Evolutionary conservation across 345 rosid species (phyloP).

Genomic region (Bruguiera sexangula): DNA sequence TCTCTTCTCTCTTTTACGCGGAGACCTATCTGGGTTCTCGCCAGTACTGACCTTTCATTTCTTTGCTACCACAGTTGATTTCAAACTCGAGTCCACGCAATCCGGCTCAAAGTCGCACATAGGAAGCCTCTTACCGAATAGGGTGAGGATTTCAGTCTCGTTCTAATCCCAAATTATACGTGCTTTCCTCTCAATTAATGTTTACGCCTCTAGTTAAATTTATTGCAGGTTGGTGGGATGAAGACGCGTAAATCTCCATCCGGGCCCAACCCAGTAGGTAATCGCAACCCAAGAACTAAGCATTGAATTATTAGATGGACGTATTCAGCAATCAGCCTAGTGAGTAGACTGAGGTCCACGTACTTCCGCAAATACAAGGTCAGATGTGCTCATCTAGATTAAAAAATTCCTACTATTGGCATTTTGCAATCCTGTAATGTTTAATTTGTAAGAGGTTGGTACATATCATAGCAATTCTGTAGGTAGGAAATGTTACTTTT

Average conservation of each 20-base stretch:
- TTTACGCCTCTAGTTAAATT: not conserved
- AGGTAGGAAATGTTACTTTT: not conserved
- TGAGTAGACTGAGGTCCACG: conserved; percentile 1
- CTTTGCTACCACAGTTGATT: conserved; percentile 26
- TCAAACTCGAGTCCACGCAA: conserved; percentile 29
- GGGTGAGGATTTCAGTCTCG: conserved; percentile 31
- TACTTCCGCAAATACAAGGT: conserved; percentile 1
- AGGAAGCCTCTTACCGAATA: conserved; percentile 22
- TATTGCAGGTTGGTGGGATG: conserved; percentile 36
- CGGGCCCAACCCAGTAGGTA: conserved; percentile 46
- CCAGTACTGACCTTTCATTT: not conserved
- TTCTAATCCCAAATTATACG: not conserved
- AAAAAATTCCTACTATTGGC: conserved; percentile 11
- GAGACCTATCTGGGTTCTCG: not conserved
- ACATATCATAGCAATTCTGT: conserved; percentile 13
- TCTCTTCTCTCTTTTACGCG: not conserved
- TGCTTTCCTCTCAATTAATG: not conserved
- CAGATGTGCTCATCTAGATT: conserved; percentile 27
- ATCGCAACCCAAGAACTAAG: conserved; percentile 44
- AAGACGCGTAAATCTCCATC: conserved; percentile 41
- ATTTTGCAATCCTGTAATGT: conserved; percentile 26
- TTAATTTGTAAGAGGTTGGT: conserved; percentile 15
- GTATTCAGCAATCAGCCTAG: conserved; percentile 16
- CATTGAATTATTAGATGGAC: conserved; percentile 26
- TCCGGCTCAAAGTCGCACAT: conserved; percentile 15